These are phyloP conservation scores for Backusella australiensis DNA, from an alignment of 192 early-diverging fungal species.

Conservation along the genomic window DNA sequence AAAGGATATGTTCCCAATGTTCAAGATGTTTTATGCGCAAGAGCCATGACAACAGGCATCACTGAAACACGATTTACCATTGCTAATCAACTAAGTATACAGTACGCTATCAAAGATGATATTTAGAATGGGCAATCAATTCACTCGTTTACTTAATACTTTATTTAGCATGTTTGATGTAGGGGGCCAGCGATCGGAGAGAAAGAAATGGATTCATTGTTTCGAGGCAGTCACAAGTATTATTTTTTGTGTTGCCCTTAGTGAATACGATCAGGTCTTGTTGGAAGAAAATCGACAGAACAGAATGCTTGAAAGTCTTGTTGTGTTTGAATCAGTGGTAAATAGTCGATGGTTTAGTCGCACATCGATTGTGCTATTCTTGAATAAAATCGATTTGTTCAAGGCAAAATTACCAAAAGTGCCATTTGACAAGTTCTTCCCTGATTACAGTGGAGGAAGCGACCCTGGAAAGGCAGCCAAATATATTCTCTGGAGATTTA, in stretches of 20 bases:
- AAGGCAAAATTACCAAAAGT: slow-evolving; percentile 67
- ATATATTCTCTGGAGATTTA: slow-evolving; percentile 87
- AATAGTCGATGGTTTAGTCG: slow-evolving; percentile 83
- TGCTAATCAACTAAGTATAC: slow-evolving; percentile 89
- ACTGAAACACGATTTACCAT: slow-evolving; percentile 91
- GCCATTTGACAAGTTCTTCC: slow-evolving; percentile 72
- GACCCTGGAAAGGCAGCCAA: slow-evolving; percentile 80
- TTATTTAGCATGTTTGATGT: slow-evolving; percentile 71
- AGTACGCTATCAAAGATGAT: slow-evolving; percentile 49
- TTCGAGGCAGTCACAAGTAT: slow-evolving; percentile 77
- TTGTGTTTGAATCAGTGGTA: slow-evolving; percentile 81
- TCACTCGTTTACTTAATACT: background rate
- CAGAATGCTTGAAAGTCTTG: slow-evolving; percentile 81
- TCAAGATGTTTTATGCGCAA: slow-evolving; percentile 89
- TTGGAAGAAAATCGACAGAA: slow-evolving; percentile 72
- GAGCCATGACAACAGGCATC: slow-evolving; percentile 97
- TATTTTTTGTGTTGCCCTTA: slow-evolving; percentile 81
- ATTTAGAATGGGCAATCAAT: background rate
- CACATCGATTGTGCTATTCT: slow-evolving; percentile 80
- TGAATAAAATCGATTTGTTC: slow-evolving; percentile 86
- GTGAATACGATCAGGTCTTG: slow-evolving; percentile 84
- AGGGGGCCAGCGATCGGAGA: slow-evolving; percentile 68
- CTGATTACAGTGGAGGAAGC: slow-evolving; percentile 77
- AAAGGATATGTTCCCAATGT: slow-evolving; percentile 88
- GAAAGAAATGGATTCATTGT: slow-evolving; percentile 76